A percentile compares a stretch with the other conserved stretches of the same genome.
Evolutionary conservation across 2,329 filamentous ascomycete genomes (phyloP).

Genomic region (Diplodia corticola): DNA sequence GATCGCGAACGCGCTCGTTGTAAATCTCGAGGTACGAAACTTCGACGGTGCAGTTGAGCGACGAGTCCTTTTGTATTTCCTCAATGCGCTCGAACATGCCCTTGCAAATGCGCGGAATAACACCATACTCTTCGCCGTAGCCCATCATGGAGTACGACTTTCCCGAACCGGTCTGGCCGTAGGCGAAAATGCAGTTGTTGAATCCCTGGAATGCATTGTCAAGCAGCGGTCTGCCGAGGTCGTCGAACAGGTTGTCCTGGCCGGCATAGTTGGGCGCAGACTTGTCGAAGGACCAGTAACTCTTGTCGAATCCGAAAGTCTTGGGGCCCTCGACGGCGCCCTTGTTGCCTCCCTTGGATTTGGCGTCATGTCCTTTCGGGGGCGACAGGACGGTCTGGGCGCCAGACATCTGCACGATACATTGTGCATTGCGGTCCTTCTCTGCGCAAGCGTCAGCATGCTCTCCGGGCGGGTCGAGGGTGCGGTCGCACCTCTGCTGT

Average conservation of each 20-base stretch:
- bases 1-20: slow-evolving; percentile 93
- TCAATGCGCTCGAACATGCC: slow-evolving; percentile 93
- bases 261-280: slow-evolving; percentile 80
- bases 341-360: slow-evolving; percentile 68
- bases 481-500: slow-evolving; percentile 72
- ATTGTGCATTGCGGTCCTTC: slow-evolving; percentile 88
- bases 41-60: slow-evolving; percentile 86
- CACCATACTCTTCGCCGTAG: slow-evolving; percentile 91
- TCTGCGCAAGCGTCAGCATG: slow-evolving; percentile 56
- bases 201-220: slow-evolving; percentile 99
- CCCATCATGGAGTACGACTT: slow-evolving; percentile 99
- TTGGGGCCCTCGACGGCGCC: slow-evolving; percentile 67
- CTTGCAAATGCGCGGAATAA: slow-evolving; percentile 95
- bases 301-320: slow-evolving; percentile 92
- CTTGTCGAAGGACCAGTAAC: slow-evolving; percentile 96
- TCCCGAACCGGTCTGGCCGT: slow-evolving; percentile 96
- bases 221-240: slow-evolving; percentile 83
- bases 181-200: slow-evolving; percentile 99
- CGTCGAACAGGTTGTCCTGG: slow-evolving; percentile 84
- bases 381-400: slow-evolving; percentile 83
- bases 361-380: slow-evolving; percentile 58
- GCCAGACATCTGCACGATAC: slow-evolving; percentile 95
- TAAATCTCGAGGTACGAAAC: slow-evolving; percentile 99
- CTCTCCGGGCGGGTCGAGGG: background rate
- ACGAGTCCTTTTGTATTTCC: slow-evolving; percentile 69